Evolutionary conservation across 2,329 filamentous ascomycete genomes (phyloP).

Genomic region (Fusarium sp.): DNA sequence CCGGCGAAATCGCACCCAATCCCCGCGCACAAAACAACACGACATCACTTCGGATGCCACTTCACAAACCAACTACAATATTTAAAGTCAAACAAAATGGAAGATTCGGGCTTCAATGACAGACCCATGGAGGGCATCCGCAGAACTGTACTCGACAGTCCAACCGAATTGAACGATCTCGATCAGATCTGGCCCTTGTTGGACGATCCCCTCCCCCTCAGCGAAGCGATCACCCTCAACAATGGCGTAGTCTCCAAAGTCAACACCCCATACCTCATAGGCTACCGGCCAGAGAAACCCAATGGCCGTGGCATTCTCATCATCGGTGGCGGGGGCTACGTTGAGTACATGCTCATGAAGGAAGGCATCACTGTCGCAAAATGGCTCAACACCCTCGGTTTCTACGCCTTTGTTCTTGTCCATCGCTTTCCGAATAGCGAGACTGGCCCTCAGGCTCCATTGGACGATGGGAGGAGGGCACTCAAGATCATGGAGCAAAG

Average conservation of each 20-base stretch:
- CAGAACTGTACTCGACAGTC: neutral
- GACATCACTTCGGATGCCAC: fast-evolving
- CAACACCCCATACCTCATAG: conserved; percentile 32
- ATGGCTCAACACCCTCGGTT: conserved; percentile 39
- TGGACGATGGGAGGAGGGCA: conserved; percentile 40
- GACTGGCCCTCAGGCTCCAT: conserved; percentile 24
- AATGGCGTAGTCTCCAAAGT: conserved; percentile 36
- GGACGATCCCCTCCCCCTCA: conserved; percentile 3
- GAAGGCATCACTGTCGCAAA: conserved; percentile 38
- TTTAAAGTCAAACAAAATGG: neutral
- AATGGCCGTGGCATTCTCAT: conserved; percentile 37
- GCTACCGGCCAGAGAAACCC: conserved; percentile 24
- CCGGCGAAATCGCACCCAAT: conserved; percentile 14
- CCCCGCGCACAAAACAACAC: conserved; percentile 2
- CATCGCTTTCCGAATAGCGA: conserved; percentile 39
- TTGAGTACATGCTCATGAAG: conserved; percentile 40
- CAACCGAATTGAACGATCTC: neutral
- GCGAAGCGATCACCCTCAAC: conserved; percentile 36
- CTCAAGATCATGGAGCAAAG: conserved; percentile 34
- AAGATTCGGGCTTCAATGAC: neutral
- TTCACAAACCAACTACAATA: neutral
- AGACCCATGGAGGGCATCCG: fast-evolving
- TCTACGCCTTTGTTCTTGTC: conserved; percentile 41
- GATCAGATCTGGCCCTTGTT: conserved; percentile 37
- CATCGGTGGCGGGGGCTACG: conserved; percentile 37